Conservation (phyloP, 2,329 filamentous ascomycete genomes). For the Colletotrichum sansevieriae region DNA sequence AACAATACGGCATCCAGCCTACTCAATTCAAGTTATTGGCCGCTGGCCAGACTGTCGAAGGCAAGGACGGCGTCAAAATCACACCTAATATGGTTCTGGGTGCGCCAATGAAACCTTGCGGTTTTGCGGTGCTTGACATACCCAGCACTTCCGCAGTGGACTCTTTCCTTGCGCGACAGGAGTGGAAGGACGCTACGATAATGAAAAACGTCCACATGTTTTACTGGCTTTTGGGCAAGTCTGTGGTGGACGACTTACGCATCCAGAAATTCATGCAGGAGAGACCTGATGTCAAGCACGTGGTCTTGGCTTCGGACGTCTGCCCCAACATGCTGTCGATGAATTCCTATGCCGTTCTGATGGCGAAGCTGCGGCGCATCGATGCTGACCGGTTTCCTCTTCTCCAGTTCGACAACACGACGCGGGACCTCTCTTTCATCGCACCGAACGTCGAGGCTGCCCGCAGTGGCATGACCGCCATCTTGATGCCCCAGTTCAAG, state of each 20-base stretch:
- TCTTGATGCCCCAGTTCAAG: slow-evolving; percentile 61
- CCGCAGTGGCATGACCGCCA: slow-evolving; percentile 58
- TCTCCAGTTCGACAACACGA: slow-evolving; percentile 73
- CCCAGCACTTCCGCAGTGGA: slow-evolving; percentile 79
- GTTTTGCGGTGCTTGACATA: slow-evolving; percentile 85
- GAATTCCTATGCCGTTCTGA: slow-evolving; percentile 74
- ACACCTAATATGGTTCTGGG: slow-evolving; percentile 91
- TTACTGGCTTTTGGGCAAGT: slow-evolving; percentile 85
- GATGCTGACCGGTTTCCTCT: slow-evolving; percentile 81
- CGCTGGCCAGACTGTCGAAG: slow-evolving; percentile 72
- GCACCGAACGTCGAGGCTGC: slow-evolving; percentile 53
- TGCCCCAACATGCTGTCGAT: slow-evolving; percentile 82
- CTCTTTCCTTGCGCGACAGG: slow-evolving; percentile 75
- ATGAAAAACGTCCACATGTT: slow-evolving; percentile 77
- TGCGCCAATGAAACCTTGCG: slow-evolving; percentile 74
- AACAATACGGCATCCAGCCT: slow-evolving; percentile 71
- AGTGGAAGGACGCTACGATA: slow-evolving; percentile 76
- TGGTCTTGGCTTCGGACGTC: slow-evolving; percentile 80
- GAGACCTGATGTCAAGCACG: slow-evolving; percentile 74
- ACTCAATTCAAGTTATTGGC: slow-evolving; percentile 72
- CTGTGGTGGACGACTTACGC: slow-evolving; percentile 71
- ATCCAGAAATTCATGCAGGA: slow-evolving; percentile 78
- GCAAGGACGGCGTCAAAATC: slow-evolving; percentile 75
- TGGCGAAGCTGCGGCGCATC: slow-evolving; percentile 77
- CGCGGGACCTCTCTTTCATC: slow-evolving; percentile 41